Evolutionary conservation across 179 eudicot genomes (phyloP), one percentile per base, ranked within the genome.

Genomic region (Silene coronaria): DNA sequence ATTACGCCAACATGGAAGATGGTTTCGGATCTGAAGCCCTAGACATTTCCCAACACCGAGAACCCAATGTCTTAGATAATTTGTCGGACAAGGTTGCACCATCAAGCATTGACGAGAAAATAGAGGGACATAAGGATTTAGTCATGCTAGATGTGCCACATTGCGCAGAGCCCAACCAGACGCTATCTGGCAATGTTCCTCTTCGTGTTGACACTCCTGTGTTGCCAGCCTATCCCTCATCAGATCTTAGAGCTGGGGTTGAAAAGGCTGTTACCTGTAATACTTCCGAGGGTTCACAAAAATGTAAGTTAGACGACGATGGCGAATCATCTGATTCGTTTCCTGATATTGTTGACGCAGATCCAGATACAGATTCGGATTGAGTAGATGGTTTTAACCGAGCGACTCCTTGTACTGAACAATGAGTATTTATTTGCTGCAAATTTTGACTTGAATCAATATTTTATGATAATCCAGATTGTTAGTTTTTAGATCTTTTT

Each of bases 261-360:
- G 80, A 62, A 51, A 80, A 70, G 38, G 36, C 48, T 32, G 76
- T 68, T 45, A 17, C 72, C 64, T 14, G 71, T 9, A 26, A 2
- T 24, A 51, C 71, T 26, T 82, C 45, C 80, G 28, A 73, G 19
- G 79, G 68, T 4, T 75, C 46, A 62, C 36, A 45, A n/a, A 75
- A 74, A 79, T 71, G 57, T 10, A 58, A 79, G 53, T 38, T 60
- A 38, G 89, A 80, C 58, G 23, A 72, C 5, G 90, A 86, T 66
- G 77, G 89, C 13, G 89, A 90, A 6, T 73, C 60, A 51, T 81
- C 84, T 23, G 91, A 90, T 62, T 75, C 85, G 45, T 75, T 87
- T 67, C 97, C 98, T 32, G 98, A 93, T 80, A 93, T 93, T 46
- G 86, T 88, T 36, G 96, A 91, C 79, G 91, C 63, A 7, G 98